These are phyloP conservation scores for Xylaria bambusicola DNA, from an alignment of 495 filamentous ascomycete genomes.

Conservation along the genomic window DNA sequence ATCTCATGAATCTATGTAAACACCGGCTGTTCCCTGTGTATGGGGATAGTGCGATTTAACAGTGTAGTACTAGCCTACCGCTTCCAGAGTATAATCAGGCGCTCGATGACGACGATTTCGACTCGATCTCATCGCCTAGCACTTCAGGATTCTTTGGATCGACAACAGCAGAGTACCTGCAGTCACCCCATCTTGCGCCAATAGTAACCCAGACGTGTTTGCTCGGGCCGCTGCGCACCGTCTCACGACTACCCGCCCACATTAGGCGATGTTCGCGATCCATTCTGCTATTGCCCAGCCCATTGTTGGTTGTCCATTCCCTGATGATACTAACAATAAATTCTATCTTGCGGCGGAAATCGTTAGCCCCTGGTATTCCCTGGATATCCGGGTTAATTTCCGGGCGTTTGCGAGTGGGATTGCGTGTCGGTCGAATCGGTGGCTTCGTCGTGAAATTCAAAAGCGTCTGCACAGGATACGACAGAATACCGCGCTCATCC, in stretches of 20 bases:
- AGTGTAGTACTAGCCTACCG: too few species aligned
- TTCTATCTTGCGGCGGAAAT: slow-evolving; percentile 74
- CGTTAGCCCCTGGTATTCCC: slow-evolving; percentile 70
- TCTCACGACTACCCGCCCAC: slow-evolving; percentile 70
- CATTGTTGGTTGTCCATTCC: slow-evolving; percentile 71
- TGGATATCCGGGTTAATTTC: slow-evolving; percentile 61
- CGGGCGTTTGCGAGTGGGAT: slow-evolving; percentile 45
- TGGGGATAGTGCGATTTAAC: background rate
- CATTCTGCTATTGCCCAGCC: slow-evolving; percentile 63
- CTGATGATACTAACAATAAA: slow-evolving; percentile 71
- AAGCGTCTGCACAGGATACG: slow-evolving; percentile 60
- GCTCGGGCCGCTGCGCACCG: slow-evolving; percentile 54
- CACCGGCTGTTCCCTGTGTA: background rate
- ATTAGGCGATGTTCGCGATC: slow-evolving; percentile 53
- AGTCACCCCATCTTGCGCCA: slow-evolving; percentile 74
- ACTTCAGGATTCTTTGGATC: slow-evolving; percentile 52
- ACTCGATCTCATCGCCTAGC: slow-evolving; percentile 51
- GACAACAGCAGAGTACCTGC: slow-evolving; percentile 49
- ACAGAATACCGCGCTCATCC: slow-evolving; percentile 59
- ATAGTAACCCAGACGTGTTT: slow-evolving; percentile 87
- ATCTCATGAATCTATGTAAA: slow-evolving; percentile 16
- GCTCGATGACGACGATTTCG: slow-evolving; percentile 18
- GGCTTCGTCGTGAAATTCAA: slow-evolving; percentile 55
- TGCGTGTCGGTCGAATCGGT: slow-evolving; percentile 47
- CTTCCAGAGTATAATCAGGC: background rate